Conservation (phyloP, 805 yeast species). For the Myxozyma lipomycoides region DNA sequence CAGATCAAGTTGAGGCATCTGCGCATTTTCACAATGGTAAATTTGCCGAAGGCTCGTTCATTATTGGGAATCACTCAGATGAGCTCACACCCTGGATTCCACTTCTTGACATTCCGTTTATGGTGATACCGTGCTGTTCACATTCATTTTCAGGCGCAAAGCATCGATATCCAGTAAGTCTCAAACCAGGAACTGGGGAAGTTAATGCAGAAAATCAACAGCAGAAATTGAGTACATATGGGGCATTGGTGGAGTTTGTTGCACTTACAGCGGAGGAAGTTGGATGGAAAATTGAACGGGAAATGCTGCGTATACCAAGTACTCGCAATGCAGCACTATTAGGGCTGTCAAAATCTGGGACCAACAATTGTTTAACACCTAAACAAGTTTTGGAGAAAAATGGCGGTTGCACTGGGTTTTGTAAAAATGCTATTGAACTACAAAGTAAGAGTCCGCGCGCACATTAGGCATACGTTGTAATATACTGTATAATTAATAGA, state of each 20-base stretch:
- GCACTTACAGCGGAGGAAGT: slow-evolving; percentile 59
- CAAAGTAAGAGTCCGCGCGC: slow-evolving; percentile 67
- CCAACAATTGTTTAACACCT: slow-evolving; percentile 35
- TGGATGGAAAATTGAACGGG: slow-evolving; percentile 85
- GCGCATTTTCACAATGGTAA: slow-evolving; percentile 13
- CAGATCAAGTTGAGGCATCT: slow-evolving; percentile 1
- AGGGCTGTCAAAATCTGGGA: slow-evolving; percentile 48
- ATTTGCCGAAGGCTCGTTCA: slow-evolving; percentile 66
- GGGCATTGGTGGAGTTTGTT: slow-evolving; percentile 80
- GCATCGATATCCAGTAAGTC: slow-evolving; percentile 49
- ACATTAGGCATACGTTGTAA: slow-evolving; percentile 43
- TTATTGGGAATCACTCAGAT: slow-evolving; percentile 93
- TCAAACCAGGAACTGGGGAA: not conserved
- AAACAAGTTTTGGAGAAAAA: slow-evolving; percentile 64
- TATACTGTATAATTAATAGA: not conserved
- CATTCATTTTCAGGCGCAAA: slow-evolving; percentile 78
- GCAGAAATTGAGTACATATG: slow-evolving; percentile 52
- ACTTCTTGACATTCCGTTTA: slow-evolving; percentile 68
- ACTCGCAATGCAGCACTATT: slow-evolving; percentile 89
- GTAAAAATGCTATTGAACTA: slow-evolving; percentile 69
- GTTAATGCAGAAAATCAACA: slow-evolving; percentile 4
- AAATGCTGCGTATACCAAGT: slow-evolving; percentile 87
- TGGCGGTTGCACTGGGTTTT: slow-evolving; percentile 92
- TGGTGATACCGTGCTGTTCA: slow-evolving; percentile 94
- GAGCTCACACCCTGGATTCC: slow-evolving; percentile 97